Evolutionary conservation across 257 asterid genomes (phyloP), one percentile per base, ranked within the genome.

Genomic region (Buddleja alternifolia): DNA sequence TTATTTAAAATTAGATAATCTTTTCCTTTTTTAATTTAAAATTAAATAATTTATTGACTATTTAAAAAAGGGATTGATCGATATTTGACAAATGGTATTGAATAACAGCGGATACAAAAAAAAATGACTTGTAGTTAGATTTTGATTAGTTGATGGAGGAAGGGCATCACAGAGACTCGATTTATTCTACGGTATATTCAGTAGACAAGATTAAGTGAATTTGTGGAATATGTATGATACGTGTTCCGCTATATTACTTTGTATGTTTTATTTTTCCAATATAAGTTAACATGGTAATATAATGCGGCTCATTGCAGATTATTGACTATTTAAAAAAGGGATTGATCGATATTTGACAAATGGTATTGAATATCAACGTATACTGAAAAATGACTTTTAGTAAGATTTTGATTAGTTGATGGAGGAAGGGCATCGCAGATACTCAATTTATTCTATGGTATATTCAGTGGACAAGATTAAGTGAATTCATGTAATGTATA

Each of bases 301-400:
- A n/a, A n/a, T n/a, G n/a, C n/a, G n/a, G n/a, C n/a, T n/a, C n/a
- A n/a, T n/a, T n/a, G n/a, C n/a, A n/a, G n/a, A n/a, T 19, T 42
- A 10, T 42, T 61, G 67, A 61, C 67, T 24, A 61, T 21, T 61
- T 12, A 3, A 41, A 17, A 61, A 23, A 61, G 53, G 39, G 12
- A 42, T 6, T 25, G 40, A 21, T 12, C 20, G 40, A 12, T 11
- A 61, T 61, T 61, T 42, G 39, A 61, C 20, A 41, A 41, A 2
- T 41, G 21, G 39, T 34, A 20, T 14, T 0, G 20, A 12, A 17
- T 39, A 36, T 32, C 21, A 57, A 56, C 4, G 45, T 36, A 20
- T 19, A 51, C 3, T 2, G 8, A 8, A n/a, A 1, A 7, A 29
- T 40, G 53, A 21, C 40, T 41, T 61, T 61, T 42, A 36, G 3